These are phyloP conservation scores for Coprinopsis cinerea DNA, from an alignment of 768 basidiomycete genomes.

Conservation along the genomic window DNA sequence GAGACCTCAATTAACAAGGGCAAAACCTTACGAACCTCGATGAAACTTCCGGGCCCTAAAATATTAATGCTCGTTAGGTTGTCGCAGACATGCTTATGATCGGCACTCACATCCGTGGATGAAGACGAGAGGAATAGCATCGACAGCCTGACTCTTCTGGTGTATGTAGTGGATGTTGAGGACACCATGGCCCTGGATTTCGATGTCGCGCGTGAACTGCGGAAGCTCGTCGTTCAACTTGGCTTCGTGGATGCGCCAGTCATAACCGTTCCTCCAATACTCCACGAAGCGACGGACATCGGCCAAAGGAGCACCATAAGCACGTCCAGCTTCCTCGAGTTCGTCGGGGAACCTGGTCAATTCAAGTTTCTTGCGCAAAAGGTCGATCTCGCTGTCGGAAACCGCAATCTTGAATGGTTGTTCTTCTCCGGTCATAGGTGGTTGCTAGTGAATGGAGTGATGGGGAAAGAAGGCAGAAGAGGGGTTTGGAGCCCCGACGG, in stretches of 20 bases:
- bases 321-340: slow-evolving; percentile 42
- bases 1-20: slow-evolving; percentile 41
- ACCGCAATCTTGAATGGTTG: slow-evolving; percentile 42
- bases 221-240: slow-evolving; percentile 46
- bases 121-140: slow-evolving; percentile 40
- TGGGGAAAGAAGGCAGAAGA: too few relatives aligned
- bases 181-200: slow-evolving; percentile 38
- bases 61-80: not conserved
- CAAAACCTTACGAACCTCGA: slow-evolving; percentile 45
- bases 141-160: slow-evolving; percentile 34
- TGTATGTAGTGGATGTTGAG: slow-evolving; percentile 56
- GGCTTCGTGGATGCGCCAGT: slow-evolving; percentile 51
- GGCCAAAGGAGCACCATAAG: slow-evolving; percentile 46
- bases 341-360: slow-evolving; percentile 51
- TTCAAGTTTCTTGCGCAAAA: slow-evolving; percentile 42
- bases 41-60: slow-evolving; percentile 49
- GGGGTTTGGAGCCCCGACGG: too few relatives aligned
- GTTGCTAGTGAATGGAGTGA: not conserved
- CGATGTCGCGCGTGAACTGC: slow-evolving; percentile 50
- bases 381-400: slow-evolving; percentile 33
- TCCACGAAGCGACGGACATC: slow-evolving; percentile 38
- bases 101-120: slow-evolving; percentile 46
- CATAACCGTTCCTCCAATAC: slow-evolving; percentile 28
- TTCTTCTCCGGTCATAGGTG: slow-evolving; percentile 20
- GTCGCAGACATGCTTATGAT: not conserved